These are phyloP conservation scores for Saccharomycopsis babjevae DNA, from an alignment of 805 yeast species.

Conservation along the genomic window DNA sequence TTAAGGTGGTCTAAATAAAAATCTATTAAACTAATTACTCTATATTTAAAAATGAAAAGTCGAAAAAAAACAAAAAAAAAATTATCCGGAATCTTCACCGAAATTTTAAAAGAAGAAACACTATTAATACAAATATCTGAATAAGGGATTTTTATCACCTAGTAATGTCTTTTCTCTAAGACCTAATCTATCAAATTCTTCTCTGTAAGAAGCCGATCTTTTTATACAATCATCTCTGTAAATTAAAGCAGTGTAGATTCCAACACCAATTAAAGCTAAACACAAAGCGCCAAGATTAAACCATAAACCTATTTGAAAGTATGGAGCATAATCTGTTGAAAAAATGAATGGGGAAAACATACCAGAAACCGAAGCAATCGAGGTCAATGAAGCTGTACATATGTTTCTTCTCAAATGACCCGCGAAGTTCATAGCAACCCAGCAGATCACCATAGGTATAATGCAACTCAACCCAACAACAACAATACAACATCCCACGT, in stretches of 20 bases:
- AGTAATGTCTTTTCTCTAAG: slow-evolving; percentile 13
- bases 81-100: not conserved
- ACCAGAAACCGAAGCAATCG: slow-evolving; percentile 8
- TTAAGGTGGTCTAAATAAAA: not conserved
- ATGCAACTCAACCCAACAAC: slow-evolving; percentile 12
- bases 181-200: slow-evolving; percentile 5
- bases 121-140: slow-evolving; percentile 9
- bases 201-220: slow-evolving; percentile 6
- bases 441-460: slow-evolving; percentile 15
- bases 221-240: slow-evolving; percentile 5
- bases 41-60: not conserved
- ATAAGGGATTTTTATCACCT: slow-evolving; percentile 16
- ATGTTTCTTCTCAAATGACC: slow-evolving; percentile 16
- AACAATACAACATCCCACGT: slow-evolving; percentile 8
- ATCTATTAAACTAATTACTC: not conserved
- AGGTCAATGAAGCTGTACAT: slow-evolving; percentile 11
- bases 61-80: not conserved
- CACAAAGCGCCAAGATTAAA: slow-evolving; percentile 6
- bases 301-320: slow-evolving; percentile 6
- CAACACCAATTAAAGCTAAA: slow-evolving; percentile 4
- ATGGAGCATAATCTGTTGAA: slow-evolving; percentile 5
- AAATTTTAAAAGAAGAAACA: not conserved
- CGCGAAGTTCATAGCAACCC: slow-evolving; percentile 16
- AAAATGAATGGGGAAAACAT: slow-evolving; percentile 14
- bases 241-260: slow-evolving; percentile 4